Evolutionary conservation across 176 grass and related monocot species (phyloP).

Genomic region (Oryza officinalis): DNA sequence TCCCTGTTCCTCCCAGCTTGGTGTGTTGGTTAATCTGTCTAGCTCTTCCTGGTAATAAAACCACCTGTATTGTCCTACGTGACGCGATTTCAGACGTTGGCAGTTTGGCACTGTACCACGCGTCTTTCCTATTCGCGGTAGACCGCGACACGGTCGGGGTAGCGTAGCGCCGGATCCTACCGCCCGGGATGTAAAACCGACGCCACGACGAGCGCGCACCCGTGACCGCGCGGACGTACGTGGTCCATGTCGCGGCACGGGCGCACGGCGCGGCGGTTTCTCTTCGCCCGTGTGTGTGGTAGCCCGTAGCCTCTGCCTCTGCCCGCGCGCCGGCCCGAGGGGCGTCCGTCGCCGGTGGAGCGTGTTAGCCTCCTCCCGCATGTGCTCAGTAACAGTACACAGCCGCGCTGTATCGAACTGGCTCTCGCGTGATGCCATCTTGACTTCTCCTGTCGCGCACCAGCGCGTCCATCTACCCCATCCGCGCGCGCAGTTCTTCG

Average conservation of each 20-base stretch:
- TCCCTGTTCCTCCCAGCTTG: background rate
- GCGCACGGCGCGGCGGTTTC: no score
- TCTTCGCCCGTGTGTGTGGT: no score
- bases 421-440: slow-evolving; percentile 40
- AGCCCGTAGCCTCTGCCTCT: no score
- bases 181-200: background rate
- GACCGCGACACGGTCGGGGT: background rate
- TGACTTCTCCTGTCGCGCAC: slow-evolving; percentile 19
- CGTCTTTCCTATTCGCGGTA: background rate
- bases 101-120: background rate
- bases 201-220: background rate
- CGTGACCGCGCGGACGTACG: background rate
- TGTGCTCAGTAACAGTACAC: background rate
- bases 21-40: background rate
- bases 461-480: no score
- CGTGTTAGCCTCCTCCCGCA: background rate
- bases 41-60: no score
- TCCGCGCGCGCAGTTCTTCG: background rate
- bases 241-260: background rate
- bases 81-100: background rate
- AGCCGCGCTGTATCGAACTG: slow-evolving; percentile 14
- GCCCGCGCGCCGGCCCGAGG: no score
- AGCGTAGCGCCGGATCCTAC: no score
- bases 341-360: background rate
- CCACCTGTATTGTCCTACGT: no score